Conservation (phyloP, 2,329 filamentous ascomycete species). For the Epichloe sp. region DNA sequence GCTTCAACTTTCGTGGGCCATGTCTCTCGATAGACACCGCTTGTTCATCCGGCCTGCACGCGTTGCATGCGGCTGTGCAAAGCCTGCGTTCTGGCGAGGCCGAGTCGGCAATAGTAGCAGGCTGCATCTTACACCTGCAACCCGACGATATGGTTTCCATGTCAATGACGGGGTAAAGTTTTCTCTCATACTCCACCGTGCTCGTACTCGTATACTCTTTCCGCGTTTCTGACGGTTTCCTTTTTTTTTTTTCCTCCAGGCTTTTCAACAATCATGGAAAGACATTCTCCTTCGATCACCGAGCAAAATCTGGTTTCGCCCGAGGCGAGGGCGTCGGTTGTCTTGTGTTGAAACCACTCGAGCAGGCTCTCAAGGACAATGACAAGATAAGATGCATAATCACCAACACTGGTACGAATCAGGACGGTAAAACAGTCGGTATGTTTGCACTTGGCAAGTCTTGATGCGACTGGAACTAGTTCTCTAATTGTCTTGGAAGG, state of each 20-base stretch:
- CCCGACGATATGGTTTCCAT: conserved; percentile 25
- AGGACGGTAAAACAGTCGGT: conserved; percentile 36
- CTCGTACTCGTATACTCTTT: background rate
- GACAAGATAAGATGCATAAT: conserved; percentile 42
- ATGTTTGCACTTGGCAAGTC: background rate
- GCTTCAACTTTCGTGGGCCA: conserved; percentile 40
- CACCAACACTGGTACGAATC: conserved; percentile 35
- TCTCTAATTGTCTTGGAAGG: conserved; percentile 23
- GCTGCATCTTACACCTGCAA: conserved; percentile 33
- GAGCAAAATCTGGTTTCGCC: conserved; percentile 36
- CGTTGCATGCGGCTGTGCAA: conserved; percentile 37
- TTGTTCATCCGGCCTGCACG: conserved; percentile 37
- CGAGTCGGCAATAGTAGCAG: conserved; percentile 31
- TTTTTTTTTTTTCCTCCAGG: background rate
- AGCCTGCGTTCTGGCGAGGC: conserved; percentile 34
- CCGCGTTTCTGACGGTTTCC: background rate
- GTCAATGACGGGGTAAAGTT: conserved; percentile 17
- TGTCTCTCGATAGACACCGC: conserved; percentile 39
- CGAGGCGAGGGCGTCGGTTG: conserved; percentile 46
- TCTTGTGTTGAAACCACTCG: conserved; percentile 44
- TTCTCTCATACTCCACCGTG: no score
- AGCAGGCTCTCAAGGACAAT: conserved; percentile 39
- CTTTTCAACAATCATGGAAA: conserved; percentile 36
- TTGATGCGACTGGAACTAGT: no score
- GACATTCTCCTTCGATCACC: conserved; percentile 28